Conservation (phyloP, 805 yeast species). For the Starmera dryadoides region DNA sequence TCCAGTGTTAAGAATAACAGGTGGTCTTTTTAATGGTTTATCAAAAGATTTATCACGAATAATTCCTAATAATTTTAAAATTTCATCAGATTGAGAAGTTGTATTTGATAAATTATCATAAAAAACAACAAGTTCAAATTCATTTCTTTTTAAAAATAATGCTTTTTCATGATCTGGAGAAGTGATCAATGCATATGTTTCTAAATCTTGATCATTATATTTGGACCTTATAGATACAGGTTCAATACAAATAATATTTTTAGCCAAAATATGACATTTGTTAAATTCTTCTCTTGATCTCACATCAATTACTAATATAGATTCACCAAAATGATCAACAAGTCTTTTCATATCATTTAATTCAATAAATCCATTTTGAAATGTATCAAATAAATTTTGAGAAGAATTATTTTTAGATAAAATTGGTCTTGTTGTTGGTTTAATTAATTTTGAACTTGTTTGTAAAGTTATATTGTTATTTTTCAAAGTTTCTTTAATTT, state of each 20-base stretch:
- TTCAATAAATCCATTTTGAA: constrained; percentile 6
- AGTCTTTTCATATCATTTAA: constrained; percentile 7
- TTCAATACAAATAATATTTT: constrained; percentile 64
- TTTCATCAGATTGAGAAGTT: constrained; percentile 1
- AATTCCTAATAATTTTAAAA: constrained; percentile 11
- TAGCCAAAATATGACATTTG: constrained; percentile 52
- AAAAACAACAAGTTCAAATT: constrained; percentile 57
- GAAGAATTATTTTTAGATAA: constrained; percentile 4
- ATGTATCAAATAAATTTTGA: neutral
- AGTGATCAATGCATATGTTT: constrained; percentile 46
- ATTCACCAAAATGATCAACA: constrained; percentile 6
- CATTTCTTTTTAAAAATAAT: constrained; percentile 44
- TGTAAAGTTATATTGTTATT: neutral
- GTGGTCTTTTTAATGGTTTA: constrained; percentile 30
- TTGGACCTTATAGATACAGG: constrained; percentile 50
- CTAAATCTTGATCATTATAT: constrained; percentile 61
- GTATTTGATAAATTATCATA: constrained; percentile 23
- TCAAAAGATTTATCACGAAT: constrained; percentile 30
- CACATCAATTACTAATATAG: constrained; percentile 62
- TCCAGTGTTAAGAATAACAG: constrained; percentile 50
- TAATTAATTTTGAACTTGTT: neutral
- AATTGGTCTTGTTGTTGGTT: neutral
- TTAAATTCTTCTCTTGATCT: constrained; percentile 56
- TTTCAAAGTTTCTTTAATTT: constrained; percentile 2
- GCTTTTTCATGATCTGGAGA: constrained; percentile 50